Base-by-base conservation (phyloP, 2,329 filamentous ascomycete species). In the Phyllosticta citriasiana region DNA sequence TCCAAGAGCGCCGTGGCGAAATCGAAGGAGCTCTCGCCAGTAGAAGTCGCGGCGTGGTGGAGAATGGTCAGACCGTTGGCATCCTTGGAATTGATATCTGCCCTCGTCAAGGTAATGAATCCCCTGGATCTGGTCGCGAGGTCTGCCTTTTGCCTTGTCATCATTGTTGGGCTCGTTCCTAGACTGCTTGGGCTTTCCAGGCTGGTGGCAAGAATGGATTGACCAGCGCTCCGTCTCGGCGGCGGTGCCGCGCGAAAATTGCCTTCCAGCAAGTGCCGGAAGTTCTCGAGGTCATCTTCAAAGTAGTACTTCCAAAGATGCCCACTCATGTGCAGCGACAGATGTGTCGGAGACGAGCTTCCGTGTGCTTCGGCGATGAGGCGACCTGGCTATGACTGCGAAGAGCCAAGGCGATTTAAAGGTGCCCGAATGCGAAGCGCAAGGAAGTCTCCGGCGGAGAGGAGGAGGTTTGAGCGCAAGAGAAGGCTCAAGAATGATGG, bases 251-350 rank as follows among this genome's bases (percentile, higher is more conserved):
- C 71, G 68, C 84, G 83, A 65, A 80, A 72, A 77, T 87, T 82
- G 74, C 84, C 85, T 72, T 87, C 87, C 83, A 99, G 83, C 73
- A 95, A 84, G 80, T 88, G 88, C 79, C 89, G 88, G 83, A 99
- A 97, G 73, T 80, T 86, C 75, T 96, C 92, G 85, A 96, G 88
- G 85, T 99, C 91, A 83, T 97, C 89, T 85, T 97, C 88, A 81
- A 95, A 88, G 76, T 93, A 97, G 75, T 85, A 90, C 83, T 91
- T 92, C 93, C 93, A 97, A 76, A 99, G 86, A 84, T 88, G 84
- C 80, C 91, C 88, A 87, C 90, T 97, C 93, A 97, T 94, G 85
- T 85, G 85, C 72, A 55, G 67, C 40, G 66, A 68, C 65, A 66
- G 60, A 64, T 65, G 65, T 67, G 65, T 55, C 30, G 62, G 72